These are phyloP conservation scores for Penicillium sp. DNA, from an alignment of 2,329 filamentous ascomycete genomes.

Conservation along the genomic window DNA sequence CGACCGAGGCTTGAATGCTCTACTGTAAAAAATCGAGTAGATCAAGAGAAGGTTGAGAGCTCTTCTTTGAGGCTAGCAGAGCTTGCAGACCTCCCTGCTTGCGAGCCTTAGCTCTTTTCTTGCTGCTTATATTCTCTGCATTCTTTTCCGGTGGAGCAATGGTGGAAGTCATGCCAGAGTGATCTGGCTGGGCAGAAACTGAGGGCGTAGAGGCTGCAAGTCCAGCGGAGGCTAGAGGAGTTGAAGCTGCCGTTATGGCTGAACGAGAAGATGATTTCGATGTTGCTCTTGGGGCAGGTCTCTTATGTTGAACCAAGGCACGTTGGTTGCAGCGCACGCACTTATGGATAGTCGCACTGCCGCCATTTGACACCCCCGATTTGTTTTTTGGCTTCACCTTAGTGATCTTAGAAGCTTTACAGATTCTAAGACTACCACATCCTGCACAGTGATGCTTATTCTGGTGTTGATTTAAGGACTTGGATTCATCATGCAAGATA, in stretches of 20 bases:
- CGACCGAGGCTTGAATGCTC: conserved; percentile 18
- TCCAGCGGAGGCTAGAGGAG: conserved; percentile 13
- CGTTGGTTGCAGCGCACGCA: conserved; percentile 43
- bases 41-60: conserved; percentile 47
- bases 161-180: neutral
- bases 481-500: conserved; percentile 39
- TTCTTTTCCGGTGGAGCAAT: conserved; percentile 26
- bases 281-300: conserved; percentile 15
- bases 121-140: conserved; percentile 53
- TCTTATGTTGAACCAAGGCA: conserved; percentile 32
- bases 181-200: conserved; percentile 11
- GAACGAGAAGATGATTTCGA: conserved; percentile 16
- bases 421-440: conserved; percentile 44
- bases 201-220: conserved; percentile 7
- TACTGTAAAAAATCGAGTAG: conserved; percentile 59
- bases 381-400: conserved; percentile 27
- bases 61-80: conserved; percentile 52
- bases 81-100: conserved; percentile 60
- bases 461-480: conserved; percentile 36
- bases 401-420: conserved; percentile 35
- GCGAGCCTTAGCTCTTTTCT: conserved; percentile 59
- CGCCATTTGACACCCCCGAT: conserved; percentile 13
- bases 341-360: conserved; percentile 39
- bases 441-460: conserved; percentile 42
- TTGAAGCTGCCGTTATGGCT: conserved; percentile 1